Conservation (phyloP, 306 rosid genomes). For the Malus fusca region DNA sequence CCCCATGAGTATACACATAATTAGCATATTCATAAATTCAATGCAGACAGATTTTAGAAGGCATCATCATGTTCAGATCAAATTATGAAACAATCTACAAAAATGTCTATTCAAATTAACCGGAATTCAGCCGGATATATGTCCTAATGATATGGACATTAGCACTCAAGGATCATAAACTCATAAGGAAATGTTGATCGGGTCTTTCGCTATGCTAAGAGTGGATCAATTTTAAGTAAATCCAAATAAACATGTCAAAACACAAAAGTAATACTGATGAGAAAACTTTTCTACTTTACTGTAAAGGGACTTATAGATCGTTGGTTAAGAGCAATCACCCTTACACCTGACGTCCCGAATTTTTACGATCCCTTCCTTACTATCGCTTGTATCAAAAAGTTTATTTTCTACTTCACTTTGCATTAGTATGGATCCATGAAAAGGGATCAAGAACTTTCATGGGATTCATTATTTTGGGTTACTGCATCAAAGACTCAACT, state of each 20-base stretch:
- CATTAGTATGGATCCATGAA: background rate
- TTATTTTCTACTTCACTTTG: background rate
- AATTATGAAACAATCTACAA: background rate
- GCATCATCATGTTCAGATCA: background rate
- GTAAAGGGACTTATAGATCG: no score
- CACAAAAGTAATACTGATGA: background rate
- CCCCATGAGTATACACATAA: background rate
- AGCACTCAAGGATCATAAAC: background rate
- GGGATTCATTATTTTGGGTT: background rate
- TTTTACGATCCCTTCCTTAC: no score
- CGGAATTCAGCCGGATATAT: background rate
- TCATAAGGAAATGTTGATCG: no score
- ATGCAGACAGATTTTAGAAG: background rate
- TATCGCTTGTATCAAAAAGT: no score
- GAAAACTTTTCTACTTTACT: background rate
- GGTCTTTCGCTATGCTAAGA: no score
- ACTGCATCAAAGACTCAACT: background rate
- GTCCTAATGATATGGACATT: no score
- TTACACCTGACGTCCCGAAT: no score
- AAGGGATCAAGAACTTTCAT: background rate
- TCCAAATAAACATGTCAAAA: background rate
- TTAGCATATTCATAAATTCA: background rate
- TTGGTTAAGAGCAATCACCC: no score
- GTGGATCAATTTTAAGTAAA: background rate
- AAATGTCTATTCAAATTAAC: background rate